A percentile compares a stretch with the other conserved stretches of the same genome.
Evolutionary conservation across 139 green algal species (phyloP).

Genomic region (Trebouxia sp.): DNA sequence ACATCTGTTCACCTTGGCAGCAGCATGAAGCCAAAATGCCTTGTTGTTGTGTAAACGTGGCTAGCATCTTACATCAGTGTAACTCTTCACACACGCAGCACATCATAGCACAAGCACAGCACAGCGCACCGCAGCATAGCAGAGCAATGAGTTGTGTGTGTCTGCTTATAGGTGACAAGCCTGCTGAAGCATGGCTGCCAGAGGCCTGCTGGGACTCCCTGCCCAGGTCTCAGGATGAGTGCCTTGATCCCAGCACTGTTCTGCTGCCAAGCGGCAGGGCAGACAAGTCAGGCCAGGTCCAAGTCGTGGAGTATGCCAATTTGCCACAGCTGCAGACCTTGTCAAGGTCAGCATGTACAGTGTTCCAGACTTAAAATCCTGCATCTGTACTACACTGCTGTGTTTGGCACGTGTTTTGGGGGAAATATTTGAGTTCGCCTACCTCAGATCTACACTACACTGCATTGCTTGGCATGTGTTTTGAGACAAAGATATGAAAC

Average conservation of each 20-base stretch:
- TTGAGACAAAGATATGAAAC: too few relatives aligned
- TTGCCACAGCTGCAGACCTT: not conserved
- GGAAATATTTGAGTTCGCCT: too few relatives aligned
- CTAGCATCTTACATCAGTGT: too few relatives aligned
- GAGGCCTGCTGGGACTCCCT: not conserved
- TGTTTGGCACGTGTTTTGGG: not conserved
- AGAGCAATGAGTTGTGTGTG: not conserved
- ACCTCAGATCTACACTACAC: too few relatives aligned
- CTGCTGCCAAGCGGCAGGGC: not conserved
- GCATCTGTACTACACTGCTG: not conserved
- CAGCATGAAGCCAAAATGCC: too few relatives aligned
- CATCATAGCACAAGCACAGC: not conserved
- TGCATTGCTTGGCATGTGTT: too few relatives aligned
- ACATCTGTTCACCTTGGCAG: too few relatives aligned
- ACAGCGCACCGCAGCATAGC: not conserved
- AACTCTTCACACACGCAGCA: not conserved
- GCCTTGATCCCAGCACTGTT: not conserved
- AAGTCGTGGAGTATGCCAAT: not conserved
- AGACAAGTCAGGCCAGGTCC: not conserved
- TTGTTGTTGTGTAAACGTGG: too few relatives aligned
- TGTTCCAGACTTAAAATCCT: not conserved
- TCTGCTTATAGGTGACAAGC: not conserved
- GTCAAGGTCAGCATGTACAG: not conserved
- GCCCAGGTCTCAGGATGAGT: not conserved
- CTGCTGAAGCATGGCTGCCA: slow-evolving; percentile 7